Evolutionary conservation across 148 eudicot genomes (phyloP), one percentile per base, ranked within the genome.

Genomic region (Cornus florida): DNA sequence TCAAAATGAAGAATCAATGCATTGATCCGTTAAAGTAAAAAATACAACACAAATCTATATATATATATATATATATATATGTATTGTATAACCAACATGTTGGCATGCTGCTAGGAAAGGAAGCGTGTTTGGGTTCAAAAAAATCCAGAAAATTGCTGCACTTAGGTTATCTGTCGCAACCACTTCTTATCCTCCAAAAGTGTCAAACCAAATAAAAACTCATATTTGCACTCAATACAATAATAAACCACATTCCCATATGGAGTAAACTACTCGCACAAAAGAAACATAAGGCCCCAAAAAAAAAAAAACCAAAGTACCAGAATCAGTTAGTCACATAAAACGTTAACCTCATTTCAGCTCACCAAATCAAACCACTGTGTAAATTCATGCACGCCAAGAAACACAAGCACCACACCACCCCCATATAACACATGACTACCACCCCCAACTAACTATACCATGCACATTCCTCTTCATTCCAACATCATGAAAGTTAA

Each of bases 281-380:
- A 43, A 43, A 6, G 48, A 6, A 43, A 62, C 16, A 62, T 28
- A 62, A 20, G 6, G 8, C 6, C 66, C 65, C 13, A 60, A 60
- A 62, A 62, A 19, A 24, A 20, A 57, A 57, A 14, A 0, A 17
- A 3, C 8, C 7, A 62, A 80, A 13, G 10, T 32, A 73, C 56
- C 1, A 12, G 22, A 53, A 17, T 48, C 24, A 31, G 32, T 65
- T 67, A n/a, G n/a, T 72, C 73, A 77, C 65, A 67, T 43, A n/a
- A 71, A 13, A 32, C 68, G 67, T 20, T 75, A 67, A 80, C 84
- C 77, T 19, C 4, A 64, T 84, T 89, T 91, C 87, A 48, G 92
- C 91, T 91, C 89, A 91, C 94, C 94, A 91, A 91, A 91, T 85
- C 71, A 73, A 83, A 81, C 89, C 83, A 82, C 86, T 23, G 38